Evolutionary conservation across 164 flowering plant species (phyloP).

Genomic region (Vitis vinifera): DNA sequence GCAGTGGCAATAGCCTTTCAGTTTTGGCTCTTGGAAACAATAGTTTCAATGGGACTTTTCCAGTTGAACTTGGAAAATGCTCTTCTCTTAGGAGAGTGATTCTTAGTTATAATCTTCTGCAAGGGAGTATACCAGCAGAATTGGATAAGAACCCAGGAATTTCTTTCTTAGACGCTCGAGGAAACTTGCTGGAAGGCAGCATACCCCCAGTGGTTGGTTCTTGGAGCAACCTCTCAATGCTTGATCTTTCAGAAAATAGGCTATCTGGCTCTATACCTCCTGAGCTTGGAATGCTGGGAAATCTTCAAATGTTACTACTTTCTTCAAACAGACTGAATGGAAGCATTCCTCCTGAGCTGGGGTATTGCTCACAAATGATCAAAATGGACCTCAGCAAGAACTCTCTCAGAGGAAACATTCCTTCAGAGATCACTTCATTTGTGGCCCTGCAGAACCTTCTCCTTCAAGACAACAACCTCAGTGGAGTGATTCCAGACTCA

Average conservation of each 20-base stretch:
- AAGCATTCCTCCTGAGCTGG: conserved; percentile 26
- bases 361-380: conserved; percentile 15
- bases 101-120: conserved; percentile 18
- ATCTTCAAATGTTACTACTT: conserved; percentile 21
- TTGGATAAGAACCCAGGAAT: conserved; percentile 11
- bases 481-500: conserved; percentile 25
- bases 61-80: conserved; percentile 15
- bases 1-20: conserved; percentile 9
- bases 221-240: conserved; percentile 31
- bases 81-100: conserved; percentile 22
- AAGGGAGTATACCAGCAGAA: conserved; percentile 14
- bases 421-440: conserved; percentile 13
- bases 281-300: conserved; percentile 27
- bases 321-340: conserved; percentile 31
- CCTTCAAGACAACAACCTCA: conserved; percentile 31
- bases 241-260: conserved; percentile 28
- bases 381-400: conserved; percentile 25
- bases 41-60: conserved; percentile 19
- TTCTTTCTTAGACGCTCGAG: conserved; percentile 6
- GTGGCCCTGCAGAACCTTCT: conserved; percentile 18
- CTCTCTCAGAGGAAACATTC: conserved; percentile 18
- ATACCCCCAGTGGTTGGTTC: conserved; percentile 24
- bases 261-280: conserved; percentile 21
- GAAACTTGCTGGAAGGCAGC: conserved; percentile 27
- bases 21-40: conserved; percentile 18